A percentile compares a stretch with the other conserved stretches of the same genome.
phyloP scores from a whole-genome alignment of 1,284 basidiomycete genomes.

The Mixia osmundae region DNA sequence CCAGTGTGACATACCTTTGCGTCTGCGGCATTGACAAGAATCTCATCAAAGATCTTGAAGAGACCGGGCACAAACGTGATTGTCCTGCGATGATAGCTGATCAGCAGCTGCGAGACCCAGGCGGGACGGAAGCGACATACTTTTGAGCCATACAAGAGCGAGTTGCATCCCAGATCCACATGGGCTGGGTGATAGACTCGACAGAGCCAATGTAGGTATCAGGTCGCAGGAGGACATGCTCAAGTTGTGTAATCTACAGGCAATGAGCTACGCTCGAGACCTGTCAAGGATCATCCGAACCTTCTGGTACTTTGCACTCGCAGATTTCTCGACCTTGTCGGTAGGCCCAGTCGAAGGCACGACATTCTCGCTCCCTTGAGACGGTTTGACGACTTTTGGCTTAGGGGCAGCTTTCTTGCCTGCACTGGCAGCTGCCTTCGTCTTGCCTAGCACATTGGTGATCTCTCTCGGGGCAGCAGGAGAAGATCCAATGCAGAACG shows the following conservation, averaged over 20 bases:
- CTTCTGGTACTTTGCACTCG: conserved; percentile 81
- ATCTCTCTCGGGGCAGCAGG: not conserved
- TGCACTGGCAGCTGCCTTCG: conserved; percentile 10
- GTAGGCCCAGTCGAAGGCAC: not conserved
- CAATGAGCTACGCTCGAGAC: not conserved
- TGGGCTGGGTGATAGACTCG: conserved; percentile 53
- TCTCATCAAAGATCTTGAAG: conserved; percentile 99
- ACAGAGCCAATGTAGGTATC: conserved; percentile 96
- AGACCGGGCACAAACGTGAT: conserved; percentile 92
- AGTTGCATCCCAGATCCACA: conserved; percentile 63
- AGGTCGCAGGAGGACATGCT: conserved; percentile 87
- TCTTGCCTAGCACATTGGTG: conserved; percentile 1
- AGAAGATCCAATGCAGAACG: not conserved
- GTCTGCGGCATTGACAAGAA: conserved; percentile 95
- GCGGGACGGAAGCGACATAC: conserved; percentile 11
- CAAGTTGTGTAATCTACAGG: conserved; percentile 67
- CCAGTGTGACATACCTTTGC: conserved; percentile 52
- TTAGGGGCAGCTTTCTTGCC: conserved; percentile 17
- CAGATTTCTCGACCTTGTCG: conserved; percentile 24
- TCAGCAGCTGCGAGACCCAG: not conserved
- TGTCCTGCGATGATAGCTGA: conserved; percentile 27
- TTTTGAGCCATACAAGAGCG: conserved; percentile 12
- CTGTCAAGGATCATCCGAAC: conserved; percentile 25
- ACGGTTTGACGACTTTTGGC: conserved; percentile 16
- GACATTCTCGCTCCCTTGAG: not conserved